Base-by-base conservation (phyloP, 2,329 filamentous ascomycete species). In the Cladosporium austrohemisphaericum region DNA sequence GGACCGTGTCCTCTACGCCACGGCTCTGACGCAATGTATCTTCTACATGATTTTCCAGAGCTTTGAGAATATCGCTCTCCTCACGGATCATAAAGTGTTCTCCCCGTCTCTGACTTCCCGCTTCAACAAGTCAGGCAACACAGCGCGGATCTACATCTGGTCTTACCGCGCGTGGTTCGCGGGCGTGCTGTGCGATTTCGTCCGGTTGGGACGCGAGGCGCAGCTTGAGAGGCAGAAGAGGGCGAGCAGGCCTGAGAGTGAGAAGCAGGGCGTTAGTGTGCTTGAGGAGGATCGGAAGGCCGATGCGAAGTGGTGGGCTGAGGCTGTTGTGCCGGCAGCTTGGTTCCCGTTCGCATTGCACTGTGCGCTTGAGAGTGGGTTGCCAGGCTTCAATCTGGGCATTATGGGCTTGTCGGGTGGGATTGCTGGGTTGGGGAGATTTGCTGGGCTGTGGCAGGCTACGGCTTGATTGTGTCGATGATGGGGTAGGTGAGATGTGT, bases 261-360 rank as follows among this genome's bases (percentile, higher is more conserved):
- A 60, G 52, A 57, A 54, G 40, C 50, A 53, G 22, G 55, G 56
- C 23, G 51, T 55, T 22, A 55, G 55, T 19, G 55, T 60, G 41
- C 63, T 63, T 58, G 58, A 61, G 43, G 62, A 66, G 40, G 65
- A 69, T 48, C 64, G 66, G 29, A 65, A 69, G 43, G 64, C 64
- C 29, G 71, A 74, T 52, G 52, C 57, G 50, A 66, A 65, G 58
- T 74, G 70, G 70, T 73, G 68, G 65, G 64, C 60, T 2, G 69
- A 73, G 55, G 53, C 68, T 20, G 62, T 72, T 51, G 69, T 72
- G 56, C 67, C 70, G 25, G 50, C 65, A 28, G 66, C 65, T 41
- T 74, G 71, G 71, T 64, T 72, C 49, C 71, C 71, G 1, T 68
- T 73, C 57, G 71, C 70, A 10, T 53, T 65, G 51, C 69, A 74